These are phyloP conservation scores for Globisporangium iwayamae DNA, from an alignment of 352 stramenopile genomes.

Conservation along the genomic window DNA sequence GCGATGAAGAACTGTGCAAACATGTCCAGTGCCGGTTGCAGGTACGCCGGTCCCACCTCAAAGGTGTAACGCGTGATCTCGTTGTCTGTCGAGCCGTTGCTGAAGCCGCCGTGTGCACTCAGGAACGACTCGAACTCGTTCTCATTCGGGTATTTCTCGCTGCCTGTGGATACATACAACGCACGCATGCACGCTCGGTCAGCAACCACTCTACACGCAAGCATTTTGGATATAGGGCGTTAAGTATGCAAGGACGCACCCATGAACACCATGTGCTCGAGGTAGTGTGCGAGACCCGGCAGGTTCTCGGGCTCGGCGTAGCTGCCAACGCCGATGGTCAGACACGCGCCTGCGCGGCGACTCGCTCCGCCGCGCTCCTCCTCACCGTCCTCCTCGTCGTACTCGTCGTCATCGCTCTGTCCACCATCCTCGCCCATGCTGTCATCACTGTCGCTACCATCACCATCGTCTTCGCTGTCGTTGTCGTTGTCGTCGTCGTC, in stretches of 20 bases:
- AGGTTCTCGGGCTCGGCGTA: constrained; percentile 69
- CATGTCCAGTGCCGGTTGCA: constrained; percentile 83
- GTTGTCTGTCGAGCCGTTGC: constrained; percentile 92
- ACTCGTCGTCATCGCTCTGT: constrained; percentile 23
- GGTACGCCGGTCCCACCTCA: constrained; percentile 69
- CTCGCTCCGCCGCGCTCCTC: constrained; percentile 24
- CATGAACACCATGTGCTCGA: constrained; percentile 98
- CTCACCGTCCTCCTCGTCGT: constrained; percentile 36
- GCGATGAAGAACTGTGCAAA: constrained; percentile 95
- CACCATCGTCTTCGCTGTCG: constrained; percentile 18
- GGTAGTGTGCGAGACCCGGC: constrained; percentile 86
- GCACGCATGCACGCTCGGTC: neutral
- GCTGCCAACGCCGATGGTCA: constrained; percentile 68
- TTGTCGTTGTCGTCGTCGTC: constrained; percentile 21
- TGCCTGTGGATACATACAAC: constrained; percentile 28
- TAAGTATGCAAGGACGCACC: constrained; percentile 28
- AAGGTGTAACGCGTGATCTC: constrained; percentile 94
- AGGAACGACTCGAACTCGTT: constrained; percentile 92
- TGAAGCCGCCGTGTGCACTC: constrained; percentile 84
- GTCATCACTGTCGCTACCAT: constrained; percentile 22
- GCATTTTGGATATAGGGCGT: neutral
- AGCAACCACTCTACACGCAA: neutral
- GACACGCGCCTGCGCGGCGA: constrained; percentile 51
- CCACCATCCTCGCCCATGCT: constrained; percentile 18
- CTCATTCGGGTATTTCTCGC: constrained; percentile 90